Percentiles rank a stretch among this genome's conserved stretches.
These are phyloP conservation scores for Hypoxylon rickii DNA, from an alignment of 495 filamentous ascomycete species.

Conservation along the genomic window DNA sequence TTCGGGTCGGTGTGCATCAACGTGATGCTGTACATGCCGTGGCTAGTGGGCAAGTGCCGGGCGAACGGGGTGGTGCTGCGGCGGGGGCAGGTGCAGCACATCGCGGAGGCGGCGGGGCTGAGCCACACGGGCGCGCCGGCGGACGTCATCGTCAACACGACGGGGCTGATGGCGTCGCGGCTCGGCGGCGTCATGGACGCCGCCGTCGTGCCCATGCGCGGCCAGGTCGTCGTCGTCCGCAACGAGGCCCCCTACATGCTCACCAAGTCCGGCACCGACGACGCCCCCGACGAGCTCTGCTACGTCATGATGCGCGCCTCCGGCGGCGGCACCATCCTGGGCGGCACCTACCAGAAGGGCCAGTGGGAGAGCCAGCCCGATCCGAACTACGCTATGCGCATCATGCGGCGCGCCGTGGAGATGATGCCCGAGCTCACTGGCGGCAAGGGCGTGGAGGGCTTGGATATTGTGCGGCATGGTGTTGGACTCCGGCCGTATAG, in stretches of 20 bases:
- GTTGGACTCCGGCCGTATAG: slow-evolving; percentile 85
- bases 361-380: slow-evolving; percentile 85
- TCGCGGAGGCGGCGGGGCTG: slow-evolving; percentile 67
- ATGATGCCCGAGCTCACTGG: slow-evolving; percentile 72
- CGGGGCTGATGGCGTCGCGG: slow-evolving; percentile 71
- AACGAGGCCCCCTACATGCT: slow-evolving; percentile 78
- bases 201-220: slow-evolving; percentile 75
- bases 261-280: slow-evolving; percentile 74
- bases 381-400: slow-evolving; percentile 76
- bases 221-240: slow-evolving; percentile 86
- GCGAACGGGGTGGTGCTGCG: slow-evolving; percentile 68
- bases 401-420: slow-evolving; percentile 84
- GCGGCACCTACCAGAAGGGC: slow-evolving; percentile 82
- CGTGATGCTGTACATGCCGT: slow-evolving; percentile 83
- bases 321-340: slow-evolving; percentile 77
- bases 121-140: slow-evolving; percentile 67
- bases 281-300: slow-evolving; percentile 75
- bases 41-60: slow-evolving; percentile 77
- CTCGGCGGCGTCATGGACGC: slow-evolving; percentile 84
- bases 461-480: slow-evolving; percentile 86
- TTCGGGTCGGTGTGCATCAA: slow-evolving; percentile 93
- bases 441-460: slow-evolving; percentile 75
- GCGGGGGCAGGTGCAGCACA: slow-evolving; percentile 64
- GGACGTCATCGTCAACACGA: slow-evolving; percentile 84
- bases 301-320: slow-evolving; percentile 93